Base-by-base conservation (phyloP, 2,329 filamentous ascomycete species). In the Pyrenophora graminea region DNA sequence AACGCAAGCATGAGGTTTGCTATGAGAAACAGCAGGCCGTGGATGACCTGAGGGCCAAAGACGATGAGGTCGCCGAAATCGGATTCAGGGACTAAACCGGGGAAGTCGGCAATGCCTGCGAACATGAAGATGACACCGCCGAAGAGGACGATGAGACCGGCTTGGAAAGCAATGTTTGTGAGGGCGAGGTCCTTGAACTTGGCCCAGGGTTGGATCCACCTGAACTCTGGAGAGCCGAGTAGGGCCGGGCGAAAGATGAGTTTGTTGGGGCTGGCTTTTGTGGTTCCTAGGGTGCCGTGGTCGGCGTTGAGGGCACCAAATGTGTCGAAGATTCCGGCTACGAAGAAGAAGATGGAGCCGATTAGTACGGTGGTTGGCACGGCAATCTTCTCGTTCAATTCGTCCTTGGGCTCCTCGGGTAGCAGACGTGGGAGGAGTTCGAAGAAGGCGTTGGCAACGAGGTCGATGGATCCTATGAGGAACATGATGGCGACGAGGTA, bases 51-150 rank as follows among this genome's bases (percentile, higher is more conserved):
- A 0, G 65, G 65, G 0, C 62, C 61, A 21, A 68, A 67, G 0
- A 68, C 65, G 3, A 69, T 43, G 4, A 51, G 38, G 0, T 36
- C 44, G 9, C 61, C 64, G 3, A 56, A 32, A 0, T 50, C 47
- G 9, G 61, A 41, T 21, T 64, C 58, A 0, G 55, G n/a, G 0
- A 69, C 53, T 1, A 69, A 12, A n/a, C 59, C 63, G 2, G 65
- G 66, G 13, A 63, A 66, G 27, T 63, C 64, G 13, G 63, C 59
- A n/a, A 69, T 57, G 3, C 63, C 67, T 2, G 63, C 63, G 34
- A 68, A 58, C 59, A 67, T 66, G 45, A 70, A 67, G 34, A 69
- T 60, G 2, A 70, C 47, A 15, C 66, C 66, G 7, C 67, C 62
- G 23, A 70, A 61, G 6, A 69, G 51, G 8, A 66, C 62, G 3